Percentiles rank a stretch among this genome's conserved stretches.
These are phyloP conservation scores for Trypanosoma vivax DNA, from an alignment of 208 protist species.

Conservation along the genomic window DNA sequence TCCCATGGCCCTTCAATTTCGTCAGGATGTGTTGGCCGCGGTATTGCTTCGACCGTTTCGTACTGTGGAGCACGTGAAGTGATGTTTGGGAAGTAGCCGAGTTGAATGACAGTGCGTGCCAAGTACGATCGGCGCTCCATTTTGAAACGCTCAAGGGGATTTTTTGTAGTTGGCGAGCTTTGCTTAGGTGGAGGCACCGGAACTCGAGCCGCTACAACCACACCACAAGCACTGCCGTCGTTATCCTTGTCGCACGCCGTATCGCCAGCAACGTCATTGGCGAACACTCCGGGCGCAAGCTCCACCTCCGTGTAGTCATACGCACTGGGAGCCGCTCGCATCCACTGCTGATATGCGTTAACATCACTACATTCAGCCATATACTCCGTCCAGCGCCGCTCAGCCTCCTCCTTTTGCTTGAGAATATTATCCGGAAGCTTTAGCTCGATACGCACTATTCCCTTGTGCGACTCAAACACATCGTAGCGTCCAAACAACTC, in stretches of 20 bases:
- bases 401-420: conserved; percentile 59
- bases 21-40: conserved; percentile 80
- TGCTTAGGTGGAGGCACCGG: conserved; percentile 59
- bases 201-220: conserved; percentile 45
- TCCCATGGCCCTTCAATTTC: conserved; percentile 88
- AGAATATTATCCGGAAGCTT: conserved; percentile 58
- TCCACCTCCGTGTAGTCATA: conserved; percentile 73
- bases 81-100: conserved; percentile 83
- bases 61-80: conserved; percentile 39
- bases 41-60: conserved; percentile 31
- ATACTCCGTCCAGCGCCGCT: conserved; percentile 80
- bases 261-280: conserved; percentile 13
- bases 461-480: conserved; percentile 77
- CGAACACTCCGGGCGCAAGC: conserved; percentile 68
- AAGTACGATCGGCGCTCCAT: conserved; percentile 51
- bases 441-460: conserved; percentile 67
- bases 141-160: conserved; percentile 71
- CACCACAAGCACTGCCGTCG: conserved; percentile 5
- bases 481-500: conserved; percentile 78
- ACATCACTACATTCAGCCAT: conserved; percentile 54
- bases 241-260: background rate
- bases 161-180: conserved; percentile 36
- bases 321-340: conserved; percentile 25
- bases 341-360: conserved; percentile 77
- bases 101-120: conserved; percentile 63